Conservation (phyloP, 23 red algal species). For the Gracilaria caudata region DNA sequence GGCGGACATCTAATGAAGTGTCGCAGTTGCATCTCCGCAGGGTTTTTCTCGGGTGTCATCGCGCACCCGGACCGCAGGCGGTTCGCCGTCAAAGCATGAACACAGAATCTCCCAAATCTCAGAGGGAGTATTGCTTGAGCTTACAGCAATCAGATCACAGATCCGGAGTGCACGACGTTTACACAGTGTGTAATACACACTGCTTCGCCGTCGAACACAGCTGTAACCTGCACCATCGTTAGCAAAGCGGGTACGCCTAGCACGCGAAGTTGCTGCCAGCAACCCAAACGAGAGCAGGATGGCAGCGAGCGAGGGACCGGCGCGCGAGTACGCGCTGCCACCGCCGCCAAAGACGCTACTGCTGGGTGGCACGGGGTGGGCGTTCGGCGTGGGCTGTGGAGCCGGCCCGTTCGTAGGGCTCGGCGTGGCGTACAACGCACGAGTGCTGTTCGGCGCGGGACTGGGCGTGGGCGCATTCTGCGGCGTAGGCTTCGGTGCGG, state of each 20-base stretch:
- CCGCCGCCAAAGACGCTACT: slow-evolving; percentile 67
- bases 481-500: slow-evolving; percentile 67
- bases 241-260: too few relatives aligned
- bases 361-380: slow-evolving; percentile 58
- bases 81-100: too few relatives aligned
- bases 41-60: not conserved
- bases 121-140: too few relatives aligned
- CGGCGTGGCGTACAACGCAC: slow-evolving; percentile 50
- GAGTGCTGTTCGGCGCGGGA: slow-evolving; percentile 66
- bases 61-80: too few relatives aligned
- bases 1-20: too few relatives aligned
- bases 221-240: too few relatives aligned
- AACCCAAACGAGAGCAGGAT: too few relatives aligned
- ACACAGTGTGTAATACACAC: not conserved
- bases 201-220: not conserved
- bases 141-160: slow-evolving; percentile 8
- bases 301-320: not conserved
- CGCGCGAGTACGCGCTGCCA: slow-evolving; percentile 44
- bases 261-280: too few relatives aligned
- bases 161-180: not conserved
- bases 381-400: slow-evolving; percentile 75
- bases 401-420: slow-evolving; percentile 66
- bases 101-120: too few relatives aligned
- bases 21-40: not conserved
- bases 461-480: slow-evolving; percentile 62